A percentile compares a stretch with the other conserved stretches of the same genome.
Conservation (phyloP, 2,329 filamentous ascomycete genomes). For the Pyrenophora tritici-repentis region DNA sequence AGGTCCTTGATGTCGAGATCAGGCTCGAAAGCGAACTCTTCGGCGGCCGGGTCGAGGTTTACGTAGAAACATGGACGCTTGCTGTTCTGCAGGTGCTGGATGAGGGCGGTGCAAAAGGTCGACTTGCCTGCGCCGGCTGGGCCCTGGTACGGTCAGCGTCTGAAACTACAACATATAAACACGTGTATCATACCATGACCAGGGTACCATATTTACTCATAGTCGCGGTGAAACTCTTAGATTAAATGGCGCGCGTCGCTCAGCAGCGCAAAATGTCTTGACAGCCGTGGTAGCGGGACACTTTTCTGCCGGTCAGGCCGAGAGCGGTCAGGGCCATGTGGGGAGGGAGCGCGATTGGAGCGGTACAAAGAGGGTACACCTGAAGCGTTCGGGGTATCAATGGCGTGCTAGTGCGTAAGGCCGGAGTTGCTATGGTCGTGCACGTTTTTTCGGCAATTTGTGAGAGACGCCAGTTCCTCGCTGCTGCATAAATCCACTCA, state of each 20-base stretch:
- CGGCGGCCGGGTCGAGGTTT: constrained; percentile 96
- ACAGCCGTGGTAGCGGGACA: constrained; percentile 13
- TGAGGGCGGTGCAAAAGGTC: constrained; percentile 92
- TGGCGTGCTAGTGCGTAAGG: constrained; percentile 25
- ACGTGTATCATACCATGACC: constrained; percentile 68
- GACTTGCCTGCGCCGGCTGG: constrained; percentile 96
- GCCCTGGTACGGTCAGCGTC: constrained; percentile 54
- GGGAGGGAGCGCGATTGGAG: constrained; percentile 11
- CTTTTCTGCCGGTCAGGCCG: constrained; percentile 11
- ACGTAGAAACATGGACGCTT: constrained; percentile 96
- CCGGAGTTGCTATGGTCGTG: constrained; percentile 12
- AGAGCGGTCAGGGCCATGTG: constrained; percentile 9
- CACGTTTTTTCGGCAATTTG: constrained; percentile 40
- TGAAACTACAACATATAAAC: not conserved
- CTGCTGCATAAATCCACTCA: constrained; percentile 38
- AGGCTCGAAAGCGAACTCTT: constrained; percentile 86
- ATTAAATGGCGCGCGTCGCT: constrained; percentile 10
- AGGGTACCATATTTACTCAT: constrained; percentile 96
- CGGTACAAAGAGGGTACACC: constrained; percentile 9
- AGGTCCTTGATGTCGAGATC: constrained; percentile 96
- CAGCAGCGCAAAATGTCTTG: constrained; percentile 1
- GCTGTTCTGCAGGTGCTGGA: constrained; percentile 88
- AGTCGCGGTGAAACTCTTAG: constrained; percentile 26
- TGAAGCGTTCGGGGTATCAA: constrained; percentile 2
- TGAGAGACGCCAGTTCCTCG: constrained; percentile 15